A percentile compares a stretch with the other conserved stretches of the same genome.
These are phyloP conservation scores for Claviceps sorghi DNA, from an alignment of 2,329 filamentous ascomycete genomes.

Conservation along the genomic window DNA sequence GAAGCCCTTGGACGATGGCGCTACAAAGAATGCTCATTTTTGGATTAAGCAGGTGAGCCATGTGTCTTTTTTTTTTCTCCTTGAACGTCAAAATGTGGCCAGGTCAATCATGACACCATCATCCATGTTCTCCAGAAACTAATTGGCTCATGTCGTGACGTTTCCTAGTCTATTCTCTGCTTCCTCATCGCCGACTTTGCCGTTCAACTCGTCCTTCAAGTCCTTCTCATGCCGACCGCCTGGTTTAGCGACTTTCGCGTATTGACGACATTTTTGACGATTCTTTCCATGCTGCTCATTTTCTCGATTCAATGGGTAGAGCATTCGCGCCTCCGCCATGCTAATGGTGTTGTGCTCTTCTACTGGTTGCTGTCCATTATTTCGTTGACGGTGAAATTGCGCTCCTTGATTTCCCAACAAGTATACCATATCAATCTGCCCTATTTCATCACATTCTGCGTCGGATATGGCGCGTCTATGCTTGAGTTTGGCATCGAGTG, in stretches of 20 bases:
- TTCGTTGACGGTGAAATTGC: conserved; percentile 65
- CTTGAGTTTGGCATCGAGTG: conserved; percentile 70
- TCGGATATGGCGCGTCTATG: conserved; percentile 54
- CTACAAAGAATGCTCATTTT: conserved; percentile 81
- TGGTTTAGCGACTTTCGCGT: conserved; percentile 77
- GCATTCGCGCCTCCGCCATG: conserved; percentile 66
- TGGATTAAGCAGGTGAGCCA: conserved; percentile 67
- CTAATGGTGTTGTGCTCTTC: conserved; percentile 78
- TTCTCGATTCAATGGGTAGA: conserved; percentile 76
- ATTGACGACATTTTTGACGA: conserved; percentile 60
- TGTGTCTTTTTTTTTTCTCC: not conserved
- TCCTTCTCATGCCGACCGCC: conserved; percentile 49
- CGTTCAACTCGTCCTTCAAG: conserved; percentile 63
- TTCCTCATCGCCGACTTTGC: conserved; percentile 53
- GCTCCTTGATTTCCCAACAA: conserved; percentile 69
- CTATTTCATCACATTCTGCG: conserved; percentile 65
- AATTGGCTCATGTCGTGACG: not conserved
- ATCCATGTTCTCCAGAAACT: not conserved
- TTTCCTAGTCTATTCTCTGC: conserved; percentile 36
- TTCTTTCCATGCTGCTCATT: conserved; percentile 59
- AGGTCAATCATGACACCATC: not conserved
- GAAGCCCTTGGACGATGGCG: conserved; percentile 36
- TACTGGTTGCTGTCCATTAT: conserved; percentile 85
- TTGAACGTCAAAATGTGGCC: not conserved
- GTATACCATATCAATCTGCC: conserved; percentile 49